Base-by-base conservation (phyloP, 371 early-diverging fungal genomes). In the Sanchytrium tribonematis region DNA sequence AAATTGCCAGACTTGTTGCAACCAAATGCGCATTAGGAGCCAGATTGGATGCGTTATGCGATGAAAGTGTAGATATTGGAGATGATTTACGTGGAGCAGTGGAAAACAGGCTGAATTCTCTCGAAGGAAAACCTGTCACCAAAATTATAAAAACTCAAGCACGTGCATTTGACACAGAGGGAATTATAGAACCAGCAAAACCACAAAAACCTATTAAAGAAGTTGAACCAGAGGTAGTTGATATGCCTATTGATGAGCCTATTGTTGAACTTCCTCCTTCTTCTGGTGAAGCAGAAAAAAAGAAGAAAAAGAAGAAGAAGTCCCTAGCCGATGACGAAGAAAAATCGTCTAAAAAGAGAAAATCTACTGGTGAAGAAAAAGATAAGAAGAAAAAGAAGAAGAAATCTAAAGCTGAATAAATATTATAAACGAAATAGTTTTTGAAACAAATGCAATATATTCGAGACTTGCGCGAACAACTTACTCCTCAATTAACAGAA, bases 21-120 rank as follows among this genome's bases (percentile, higher is more conserved):
- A 84, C 92, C 71, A 97, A 97, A 84, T 83, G 92, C 70, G 83
- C 96, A 17, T 80, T 98, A 29, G 81, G 90, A 67, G 85, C 90
- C 70, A 86, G 97, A 76, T 86, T 93, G 31, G 99, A 99, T 81
- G 93, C 93, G 30, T 83, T 94, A 32, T 89, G 91, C 70, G 93
- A 95, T 16, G 30, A 72, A 75, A 78, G 81, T 1, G 81, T 87
- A 67, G 90, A 89, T 70, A 72, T 93, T 66, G 96, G 94, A 74
- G 80, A 88, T 70, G 86, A 85, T 74, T 80, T 83, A 73, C 86
- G 93, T 65, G 83, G 83, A 71, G 86, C 86, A 82, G 77, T 93
- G 30, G 96, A 93, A 80, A 80, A 82, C 66, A 83, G 93, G 68
- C 80, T 96, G 74, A 79, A 88, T 66, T 83, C 87, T 79, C 82